phyloP scores from a whole-genome alignment of 371 early-diverging fungal species.

The Entomophthora muscae region DNA sequence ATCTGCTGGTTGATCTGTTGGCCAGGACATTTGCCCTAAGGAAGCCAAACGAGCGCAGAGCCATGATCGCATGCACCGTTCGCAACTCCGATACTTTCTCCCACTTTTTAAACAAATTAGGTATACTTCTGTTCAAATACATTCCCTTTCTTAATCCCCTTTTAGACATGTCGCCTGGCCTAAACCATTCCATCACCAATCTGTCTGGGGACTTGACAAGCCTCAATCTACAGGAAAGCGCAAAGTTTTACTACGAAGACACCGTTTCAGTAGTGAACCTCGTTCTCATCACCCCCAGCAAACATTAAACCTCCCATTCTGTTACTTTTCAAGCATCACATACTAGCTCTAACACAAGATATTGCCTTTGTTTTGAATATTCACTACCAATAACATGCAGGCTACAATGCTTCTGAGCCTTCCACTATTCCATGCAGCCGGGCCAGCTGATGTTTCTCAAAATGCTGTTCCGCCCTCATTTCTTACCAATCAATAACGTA shows the following conservation, averaged over 20 bases:
- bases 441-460: no score
- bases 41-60: not conserved
- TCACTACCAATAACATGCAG: no score
- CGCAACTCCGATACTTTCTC: not conserved
- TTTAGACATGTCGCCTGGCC: not conserved
- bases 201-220: not conserved
- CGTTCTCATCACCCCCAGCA: not conserved
- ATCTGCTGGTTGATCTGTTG: not conserved
- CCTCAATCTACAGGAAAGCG: no score
- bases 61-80: not conserved
- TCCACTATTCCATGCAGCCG: no score
- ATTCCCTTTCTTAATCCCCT: not conserved
- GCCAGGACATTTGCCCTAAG: not conserved
- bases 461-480: no score
- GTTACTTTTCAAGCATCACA: no score
- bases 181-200: not conserved
- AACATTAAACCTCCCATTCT: not conserved
- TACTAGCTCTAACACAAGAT: no score
- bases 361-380: no score
- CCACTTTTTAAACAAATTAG: not conserved
- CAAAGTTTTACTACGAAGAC: not conserved
- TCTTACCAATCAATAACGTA: no score
- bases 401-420: no score
- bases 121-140: not conserved
- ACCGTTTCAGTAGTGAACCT: not conserved